A percentile compares a stretch with the other conserved stretches of the same genome.
phyloP scores from a whole-genome alignment of 2,329 filamentous ascomycete species.

The Alternaria gaisen region DNA sequence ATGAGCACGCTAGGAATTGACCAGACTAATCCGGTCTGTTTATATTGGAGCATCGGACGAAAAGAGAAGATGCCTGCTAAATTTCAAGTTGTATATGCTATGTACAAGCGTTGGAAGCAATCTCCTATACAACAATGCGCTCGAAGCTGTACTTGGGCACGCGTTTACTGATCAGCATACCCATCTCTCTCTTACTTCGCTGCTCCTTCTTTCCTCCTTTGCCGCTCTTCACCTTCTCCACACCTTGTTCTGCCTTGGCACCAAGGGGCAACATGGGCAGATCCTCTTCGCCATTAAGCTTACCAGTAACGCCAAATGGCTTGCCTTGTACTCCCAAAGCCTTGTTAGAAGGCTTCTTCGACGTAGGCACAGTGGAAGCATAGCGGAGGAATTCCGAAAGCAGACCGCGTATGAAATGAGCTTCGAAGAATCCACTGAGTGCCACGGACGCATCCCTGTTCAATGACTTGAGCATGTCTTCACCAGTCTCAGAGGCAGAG shows the following conservation, averaged over 20 bases:
- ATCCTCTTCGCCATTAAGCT: constrained; percentile 48
- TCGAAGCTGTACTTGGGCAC: constrained; percentile 86
- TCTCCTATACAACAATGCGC: constrained; percentile 60
- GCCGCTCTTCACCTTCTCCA: constrained; percentile 64
- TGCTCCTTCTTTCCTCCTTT: constrained; percentile 74
- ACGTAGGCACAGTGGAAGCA: constrained; percentile 39
- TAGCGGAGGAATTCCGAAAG: constrained; percentile 73
- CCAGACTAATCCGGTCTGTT: not conserved
- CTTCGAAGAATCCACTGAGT: constrained; percentile 76
- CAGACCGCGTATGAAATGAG: constrained; percentile 69
- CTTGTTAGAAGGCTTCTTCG: constrained; percentile 43
- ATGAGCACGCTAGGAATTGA: not conserved
- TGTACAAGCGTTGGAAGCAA: constrained; percentile 8
- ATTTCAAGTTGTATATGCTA: constrained; percentile 2
- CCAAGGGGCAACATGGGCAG: constrained; percentile 73
- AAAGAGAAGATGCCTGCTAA: not conserved
- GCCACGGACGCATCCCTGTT: constrained; percentile 75
- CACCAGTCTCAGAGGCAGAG: constrained; percentile 62
- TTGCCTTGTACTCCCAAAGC: constrained; percentile 55
- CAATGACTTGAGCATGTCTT: constrained; percentile 71
- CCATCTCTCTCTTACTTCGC: constrained; percentile 76
- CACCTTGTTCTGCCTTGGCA: constrained; percentile 65
- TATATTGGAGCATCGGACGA: not conserved
- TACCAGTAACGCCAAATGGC: constrained; percentile 54
- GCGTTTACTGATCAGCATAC: constrained; percentile 78